Conservation (phyloP, 768 basidiomycete species). For the Xerocomellus intermedius region DNA sequence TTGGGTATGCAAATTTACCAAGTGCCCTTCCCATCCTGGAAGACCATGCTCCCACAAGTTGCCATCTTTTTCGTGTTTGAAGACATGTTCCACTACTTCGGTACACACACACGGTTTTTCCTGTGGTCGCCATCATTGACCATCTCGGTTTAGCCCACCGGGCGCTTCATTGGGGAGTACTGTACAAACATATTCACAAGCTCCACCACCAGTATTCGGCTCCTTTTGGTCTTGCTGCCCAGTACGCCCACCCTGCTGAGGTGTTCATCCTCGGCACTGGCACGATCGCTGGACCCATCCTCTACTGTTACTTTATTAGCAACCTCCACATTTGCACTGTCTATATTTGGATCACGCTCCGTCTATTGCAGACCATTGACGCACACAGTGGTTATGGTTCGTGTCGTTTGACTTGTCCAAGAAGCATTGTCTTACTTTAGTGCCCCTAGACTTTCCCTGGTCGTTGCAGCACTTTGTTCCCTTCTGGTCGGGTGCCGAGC, state of each 20-base stretch:
- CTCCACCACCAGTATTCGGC: constrained; percentile 97
- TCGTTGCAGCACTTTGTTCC: constrained; percentile 88
- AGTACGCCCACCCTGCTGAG: constrained; percentile 97
- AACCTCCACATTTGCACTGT: constrained; percentile 88
- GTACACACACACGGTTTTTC: constrained; percentile 36
- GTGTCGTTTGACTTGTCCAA: constrained; percentile 21
- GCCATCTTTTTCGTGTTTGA: constrained; percentile 93
- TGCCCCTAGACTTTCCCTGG: constrained; percentile 87
- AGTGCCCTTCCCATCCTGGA: constrained; percentile 81
- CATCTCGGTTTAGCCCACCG: constrained; percentile 67
- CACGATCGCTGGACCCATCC: constrained; percentile 82
- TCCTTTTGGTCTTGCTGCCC: constrained; percentile 95
- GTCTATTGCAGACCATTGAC: constrained; percentile 96
- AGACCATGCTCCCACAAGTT: constrained; percentile 72
- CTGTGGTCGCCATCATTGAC: background rate
- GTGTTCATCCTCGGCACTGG: constrained; percentile 93
- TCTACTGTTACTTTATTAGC: constrained; percentile 75
- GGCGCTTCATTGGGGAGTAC: constrained; percentile 75
- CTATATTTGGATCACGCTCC: constrained; percentile 90
- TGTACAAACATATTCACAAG: constrained; percentile 95
- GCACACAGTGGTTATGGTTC: constrained; percentile 94
- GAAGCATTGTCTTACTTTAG: background rate
- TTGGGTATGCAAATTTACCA: constrained; percentile 92
- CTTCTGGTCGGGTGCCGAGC: constrained; percentile 97
- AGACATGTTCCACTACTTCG: constrained; percentile 91